Conservation (phyloP, 116 monocot species). For the Papilionanthe hybrid region DNA sequence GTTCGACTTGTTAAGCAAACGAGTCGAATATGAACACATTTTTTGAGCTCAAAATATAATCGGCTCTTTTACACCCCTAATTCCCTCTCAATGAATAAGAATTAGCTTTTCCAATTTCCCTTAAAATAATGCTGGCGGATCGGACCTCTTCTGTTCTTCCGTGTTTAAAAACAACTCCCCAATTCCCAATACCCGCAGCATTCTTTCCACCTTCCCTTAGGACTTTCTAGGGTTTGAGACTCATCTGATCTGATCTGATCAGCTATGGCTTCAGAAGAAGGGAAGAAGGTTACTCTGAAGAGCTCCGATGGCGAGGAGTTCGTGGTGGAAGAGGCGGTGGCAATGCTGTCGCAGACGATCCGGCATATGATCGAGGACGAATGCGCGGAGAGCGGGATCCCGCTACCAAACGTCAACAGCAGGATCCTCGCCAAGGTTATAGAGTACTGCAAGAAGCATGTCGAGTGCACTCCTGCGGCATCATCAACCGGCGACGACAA, state of each 20-base stretch:
- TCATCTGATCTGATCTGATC: not conserved
- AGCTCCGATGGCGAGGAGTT: constrained; percentile 61
- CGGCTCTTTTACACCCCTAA: no score
- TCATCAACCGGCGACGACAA: constrained; percentile 9
- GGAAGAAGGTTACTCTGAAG: constrained; percentile 40
- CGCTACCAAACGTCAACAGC: constrained; percentile 55
- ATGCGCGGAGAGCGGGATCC: constrained; percentile 44
- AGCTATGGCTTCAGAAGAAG: not conserved
- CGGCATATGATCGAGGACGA: constrained; percentile 60
- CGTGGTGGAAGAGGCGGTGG: constrained; percentile 50
- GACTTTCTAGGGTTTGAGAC: not conserved
- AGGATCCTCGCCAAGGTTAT: constrained; percentile 62
- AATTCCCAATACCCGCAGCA: no score
- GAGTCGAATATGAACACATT: no score
- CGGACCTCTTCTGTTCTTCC: no score
- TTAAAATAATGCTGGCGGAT: no score
- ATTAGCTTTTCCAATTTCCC: no score
- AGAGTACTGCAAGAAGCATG: constrained; percentile 68
- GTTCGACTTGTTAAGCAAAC: no score
- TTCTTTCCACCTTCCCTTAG: no score
- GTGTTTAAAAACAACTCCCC: no score
- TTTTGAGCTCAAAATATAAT: no score
- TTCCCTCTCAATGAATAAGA: no score
- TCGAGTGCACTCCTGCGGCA: constrained; percentile 16
- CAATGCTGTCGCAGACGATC: constrained; percentile 56